These are phyloP conservation scores for Przewalskia tangutica DNA, from an alignment of 257 asterid species.

Conservation along the genomic window DNA sequence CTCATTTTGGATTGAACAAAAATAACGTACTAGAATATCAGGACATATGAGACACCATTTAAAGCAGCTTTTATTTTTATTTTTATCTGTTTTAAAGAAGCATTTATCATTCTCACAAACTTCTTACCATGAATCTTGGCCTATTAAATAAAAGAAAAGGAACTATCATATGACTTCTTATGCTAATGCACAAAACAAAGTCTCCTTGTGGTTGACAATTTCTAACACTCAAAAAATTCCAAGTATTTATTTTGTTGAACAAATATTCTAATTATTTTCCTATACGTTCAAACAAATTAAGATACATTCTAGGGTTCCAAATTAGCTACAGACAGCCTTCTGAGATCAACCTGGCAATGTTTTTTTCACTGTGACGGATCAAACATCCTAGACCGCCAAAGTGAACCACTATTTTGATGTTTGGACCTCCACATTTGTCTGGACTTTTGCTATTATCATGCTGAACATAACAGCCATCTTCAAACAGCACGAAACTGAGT, in stretches of 20 bases:
- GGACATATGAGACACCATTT: neutral
- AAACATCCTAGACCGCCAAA: neutral
- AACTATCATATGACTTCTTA: neutral
- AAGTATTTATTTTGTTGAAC: too few species aligned
- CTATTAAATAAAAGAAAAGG: too few species aligned
- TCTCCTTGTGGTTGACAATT: neutral
- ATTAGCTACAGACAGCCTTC: neutral
- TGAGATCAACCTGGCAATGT: neutral
- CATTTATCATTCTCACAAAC: neutral
- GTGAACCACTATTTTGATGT: neutral
- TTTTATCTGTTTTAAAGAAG: too few species aligned
- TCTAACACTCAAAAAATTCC: neutral
- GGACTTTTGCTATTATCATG: neutral
- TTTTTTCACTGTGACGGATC: neutral
- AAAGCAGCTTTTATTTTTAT: neutral
- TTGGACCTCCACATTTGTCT: neutral
- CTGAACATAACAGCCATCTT: neutral
- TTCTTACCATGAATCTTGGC: neutral
- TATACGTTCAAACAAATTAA: too few species aligned
- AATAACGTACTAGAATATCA: too few species aligned
- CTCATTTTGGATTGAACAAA: neutral
- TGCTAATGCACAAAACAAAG: neutral
- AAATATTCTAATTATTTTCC: too few species aligned
- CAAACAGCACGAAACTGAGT: neutral
- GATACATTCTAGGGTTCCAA: neutral